Conservation (phyloP, 108 stramenopile genomes). For the Skeletonema potamos region DNA sequence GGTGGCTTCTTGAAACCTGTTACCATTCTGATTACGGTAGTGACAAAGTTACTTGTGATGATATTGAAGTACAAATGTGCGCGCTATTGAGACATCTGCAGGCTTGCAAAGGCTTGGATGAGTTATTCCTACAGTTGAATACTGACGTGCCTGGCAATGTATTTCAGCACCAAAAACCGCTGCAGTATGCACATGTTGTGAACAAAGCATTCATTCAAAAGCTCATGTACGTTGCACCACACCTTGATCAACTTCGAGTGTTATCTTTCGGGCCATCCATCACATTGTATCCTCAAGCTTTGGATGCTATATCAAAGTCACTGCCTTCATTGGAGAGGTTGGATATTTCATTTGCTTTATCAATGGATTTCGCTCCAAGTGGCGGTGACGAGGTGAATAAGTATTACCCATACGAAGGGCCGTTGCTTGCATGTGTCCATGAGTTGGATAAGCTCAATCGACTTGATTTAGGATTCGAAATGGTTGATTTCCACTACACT, state of each 20-base stretch:
- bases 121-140: constrained; percentile 16
- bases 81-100: constrained; percentile 8
- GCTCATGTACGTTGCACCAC: not conserved
- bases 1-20: not conserved
- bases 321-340: not conserved
- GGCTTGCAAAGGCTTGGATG: constrained; percentile 1
- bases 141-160: not conserved
- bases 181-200: not conserved
- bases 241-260: constrained; percentile 5
- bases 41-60: not conserved
- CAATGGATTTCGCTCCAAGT: not conserved
- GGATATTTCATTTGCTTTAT: constrained; percentile 16
- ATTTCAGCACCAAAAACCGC: not conserved
- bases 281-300: constrained; percentile 1
- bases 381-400: not conserved
- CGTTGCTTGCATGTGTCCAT: not conserved
- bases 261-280: constrained; percentile 15
- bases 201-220: constrained; percentile 2
- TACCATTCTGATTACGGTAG: not conserved
- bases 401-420: not conserved
- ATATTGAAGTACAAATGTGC: not conserved
- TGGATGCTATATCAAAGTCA: not conserved
- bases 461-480: not conserved
- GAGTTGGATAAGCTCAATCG: constrained; percentile 1
- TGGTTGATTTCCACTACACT: constrained; percentile 3